Percentiles rank a stretch among this genome's conserved stretches.
phyloP scores from a whole-genome alignment of 139 green algal genomes.

The Chlorella ohadii region DNA sequence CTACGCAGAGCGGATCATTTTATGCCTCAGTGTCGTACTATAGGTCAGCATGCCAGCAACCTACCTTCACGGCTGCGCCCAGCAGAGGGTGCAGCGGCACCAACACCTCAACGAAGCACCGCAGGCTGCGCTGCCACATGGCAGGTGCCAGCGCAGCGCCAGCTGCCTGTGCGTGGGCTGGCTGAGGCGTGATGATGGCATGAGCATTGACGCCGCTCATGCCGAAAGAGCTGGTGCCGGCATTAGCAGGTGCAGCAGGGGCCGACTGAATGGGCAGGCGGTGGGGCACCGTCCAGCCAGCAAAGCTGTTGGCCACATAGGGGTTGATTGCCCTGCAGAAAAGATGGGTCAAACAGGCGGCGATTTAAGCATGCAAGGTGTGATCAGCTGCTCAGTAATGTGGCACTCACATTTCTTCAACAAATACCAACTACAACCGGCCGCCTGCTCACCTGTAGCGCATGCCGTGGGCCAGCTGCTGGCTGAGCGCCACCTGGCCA shows the following conservation, averaged over 20 bases:
- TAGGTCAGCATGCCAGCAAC: too few species aligned
- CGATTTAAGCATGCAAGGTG: too few species aligned
- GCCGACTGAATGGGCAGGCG: constrained; percentile 61
- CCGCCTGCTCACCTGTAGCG: constrained; percentile 53
- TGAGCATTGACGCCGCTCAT: constrained; percentile 92
- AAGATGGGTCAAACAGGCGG: too few species aligned
- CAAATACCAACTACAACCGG: too few species aligned
- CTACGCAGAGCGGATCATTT: too few species aligned
- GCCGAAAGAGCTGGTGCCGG: constrained; percentile 85
- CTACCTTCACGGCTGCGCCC: constrained; percentile 6
- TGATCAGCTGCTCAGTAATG: too few species aligned
- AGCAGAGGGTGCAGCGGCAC: constrained; percentile 67
- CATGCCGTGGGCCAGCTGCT: constrained; percentile 58
- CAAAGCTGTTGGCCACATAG: constrained; percentile 68
- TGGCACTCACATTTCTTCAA: too few species aligned
- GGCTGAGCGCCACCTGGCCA: constrained; percentile 47
- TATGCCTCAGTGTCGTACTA: too few species aligned
- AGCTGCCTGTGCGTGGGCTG: background rate
- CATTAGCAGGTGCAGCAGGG: constrained; percentile 7
- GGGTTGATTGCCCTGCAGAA: constrained; percentile 71
- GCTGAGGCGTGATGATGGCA: constrained; percentile 53
- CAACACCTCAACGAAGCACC: constrained; percentile 36
- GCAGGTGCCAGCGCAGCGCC: background rate
- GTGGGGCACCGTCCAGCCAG: constrained; percentile 40
- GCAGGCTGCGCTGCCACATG: constrained; percentile 19